Base-by-base conservation (phyloP, 805 yeast species). In the Jamesozyma hellenica region DNA sequence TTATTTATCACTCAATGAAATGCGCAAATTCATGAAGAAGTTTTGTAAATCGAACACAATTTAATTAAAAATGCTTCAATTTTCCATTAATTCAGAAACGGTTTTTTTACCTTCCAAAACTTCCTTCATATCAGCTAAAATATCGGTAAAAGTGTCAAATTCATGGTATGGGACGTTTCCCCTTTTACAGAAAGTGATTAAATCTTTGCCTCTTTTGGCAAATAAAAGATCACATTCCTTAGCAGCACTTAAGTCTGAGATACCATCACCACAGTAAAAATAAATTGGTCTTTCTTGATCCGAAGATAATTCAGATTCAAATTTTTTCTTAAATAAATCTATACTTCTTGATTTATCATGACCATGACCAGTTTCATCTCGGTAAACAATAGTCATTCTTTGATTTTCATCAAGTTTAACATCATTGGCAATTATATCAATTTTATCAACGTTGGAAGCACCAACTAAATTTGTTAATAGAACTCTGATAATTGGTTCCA, bases 211-310 rank as follows among this genome's bases (percentile, higher is more conserved):
- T 48, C 77, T 76, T 66, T 87, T 90, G 34, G 98, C 98, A 63
- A 90, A 92, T 48, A 92, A 66, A 50, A 90, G 68, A 61, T 92
- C 90, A 31, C 98, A 87, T 62, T 92, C 96, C 56, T 82, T 80
- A 18, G 97, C 96, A 18, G 98, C 98, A 42, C 86, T 76, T 50
- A 92, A 68, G 61, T 92, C 99, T 34, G 94, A 80, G 26, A 92
- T 96, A 47, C 99, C 99, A 60, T 92, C 99, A 43, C 99, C 99
- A 55, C 95, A 84, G 68, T 92, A 92, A 60, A 90, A 85, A 51
- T 86, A 71, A 30, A 68, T 66, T 13, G 94, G 95, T 36, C 74
- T 70, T 16, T 61, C 53, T 7, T 52, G 59, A 28, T 59, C 62
- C 11, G 51, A 48, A 13, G 41, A 50, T 46, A 44, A 51, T 16